phyloP scores from a whole-genome alignment of 208 protist species.

The Trypanosomatidae sp. region DNA sequence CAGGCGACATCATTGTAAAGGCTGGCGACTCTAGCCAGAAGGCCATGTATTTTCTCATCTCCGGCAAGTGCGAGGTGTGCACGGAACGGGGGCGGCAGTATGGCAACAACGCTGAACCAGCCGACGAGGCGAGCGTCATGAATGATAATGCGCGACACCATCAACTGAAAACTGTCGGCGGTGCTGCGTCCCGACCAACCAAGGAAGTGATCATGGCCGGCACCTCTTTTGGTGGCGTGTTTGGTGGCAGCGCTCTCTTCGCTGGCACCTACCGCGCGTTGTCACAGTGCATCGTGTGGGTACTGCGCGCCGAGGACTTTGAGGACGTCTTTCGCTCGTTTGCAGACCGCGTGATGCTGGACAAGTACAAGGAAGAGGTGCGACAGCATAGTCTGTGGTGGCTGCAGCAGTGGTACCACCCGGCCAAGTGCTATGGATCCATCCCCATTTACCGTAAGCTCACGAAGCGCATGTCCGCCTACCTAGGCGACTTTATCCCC shows the following conservation, averaged over 20 bases:
- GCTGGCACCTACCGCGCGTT: constrained; percentile 59
- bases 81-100: constrained; percentile 18
- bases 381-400: constrained; percentile 46
- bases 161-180: background rate
- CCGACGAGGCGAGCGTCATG: background rate
- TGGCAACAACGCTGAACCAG: background rate
- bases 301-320: constrained; percentile 56
- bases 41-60: constrained; percentile 76
- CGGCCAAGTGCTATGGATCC: constrained; percentile 41
- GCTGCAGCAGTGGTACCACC: constrained; percentile 43
- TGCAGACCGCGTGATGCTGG: constrained; percentile 58
- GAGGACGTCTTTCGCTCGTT: constrained; percentile 57
- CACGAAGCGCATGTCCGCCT: constrained; percentile 29
- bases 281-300: constrained; percentile 83
- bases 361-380: constrained; percentile 47
- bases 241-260: constrained; percentile 57
- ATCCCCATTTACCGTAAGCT: constrained; percentile 84
- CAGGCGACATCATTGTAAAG: constrained; percentile 63
- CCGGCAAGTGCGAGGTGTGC: constrained; percentile 70
- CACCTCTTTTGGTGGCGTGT: constrained; percentile 75
- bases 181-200: background rate
- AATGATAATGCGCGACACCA: background rate
- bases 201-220: constrained; percentile 42
- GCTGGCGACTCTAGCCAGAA: constrained; percentile 53
- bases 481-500: constrained; percentile 70